phyloP scores from a whole-genome alignment of 495 filamentous ascomycete genomes.

The Poronia punctata region DNA sequence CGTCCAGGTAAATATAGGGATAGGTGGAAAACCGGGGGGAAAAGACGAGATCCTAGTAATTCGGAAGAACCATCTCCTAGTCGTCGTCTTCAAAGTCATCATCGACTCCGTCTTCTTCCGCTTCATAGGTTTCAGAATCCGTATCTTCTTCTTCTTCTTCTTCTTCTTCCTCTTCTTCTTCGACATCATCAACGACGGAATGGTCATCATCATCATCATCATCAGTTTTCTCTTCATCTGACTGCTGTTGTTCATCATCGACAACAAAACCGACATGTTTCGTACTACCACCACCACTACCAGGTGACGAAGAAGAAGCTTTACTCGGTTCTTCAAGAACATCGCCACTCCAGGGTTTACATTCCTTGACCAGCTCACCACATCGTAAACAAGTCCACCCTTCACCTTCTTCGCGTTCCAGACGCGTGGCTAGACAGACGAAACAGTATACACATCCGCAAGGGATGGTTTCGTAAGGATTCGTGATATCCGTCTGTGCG shows the following conservation, averaged over 20 bases:
- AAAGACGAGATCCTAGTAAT: neutral
- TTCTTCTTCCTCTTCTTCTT: conserved; percentile 30
- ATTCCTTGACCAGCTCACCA: conserved; percentile 77
- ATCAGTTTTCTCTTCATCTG: conserved; percentile 17
- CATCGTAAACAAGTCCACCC: conserved; percentile 94
- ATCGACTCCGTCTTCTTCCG: conserved; percentile 36
- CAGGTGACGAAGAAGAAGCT: conserved; percentile 39
- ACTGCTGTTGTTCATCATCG: conserved; percentile 30
- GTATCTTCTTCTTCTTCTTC: conserved; percentile 13
- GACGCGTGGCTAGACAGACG: conserved; percentile 83
- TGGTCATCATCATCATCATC: too few relatives aligned
- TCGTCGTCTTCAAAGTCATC: conserved; percentile 28
- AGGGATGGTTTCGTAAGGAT: conserved; percentile 86
- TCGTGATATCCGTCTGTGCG: conserved; percentile 89
- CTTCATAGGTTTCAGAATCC: conserved; percentile 39
- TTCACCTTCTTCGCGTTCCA: conserved; percentile 91
- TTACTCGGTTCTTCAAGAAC: conserved; percentile 54
- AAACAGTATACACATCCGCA: conserved; percentile 96
- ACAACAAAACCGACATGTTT: conserved; percentile 69
- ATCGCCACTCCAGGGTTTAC: conserved; percentile 88
- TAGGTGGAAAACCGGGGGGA: too few relatives aligned
- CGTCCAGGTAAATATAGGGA: too few relatives aligned
- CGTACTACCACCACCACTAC: too few relatives aligned
- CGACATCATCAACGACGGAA: conserved; percentile 63
- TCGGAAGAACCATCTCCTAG: conserved; percentile 5